These are phyloP conservation scores for Striga asiatica DNA, from an alignment of 257 asterid species.

Conservation along the genomic window DNA sequence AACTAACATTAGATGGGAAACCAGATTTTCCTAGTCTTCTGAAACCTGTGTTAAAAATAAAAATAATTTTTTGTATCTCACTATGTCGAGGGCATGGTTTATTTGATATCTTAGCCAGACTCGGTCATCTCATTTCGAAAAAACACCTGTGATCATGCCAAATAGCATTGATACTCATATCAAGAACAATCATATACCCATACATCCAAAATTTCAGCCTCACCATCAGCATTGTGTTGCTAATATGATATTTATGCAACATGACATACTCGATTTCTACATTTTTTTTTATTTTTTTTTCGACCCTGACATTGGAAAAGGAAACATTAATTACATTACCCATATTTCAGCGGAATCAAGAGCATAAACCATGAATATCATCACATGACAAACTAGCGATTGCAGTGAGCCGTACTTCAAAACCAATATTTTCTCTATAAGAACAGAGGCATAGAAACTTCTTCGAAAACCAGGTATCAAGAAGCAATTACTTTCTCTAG, in stretches of 20 bases:
- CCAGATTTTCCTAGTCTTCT: too few relatives aligned
- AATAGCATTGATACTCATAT: background rate
- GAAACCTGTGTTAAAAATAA: too few relatives aligned
- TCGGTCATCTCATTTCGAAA: too few relatives aligned
- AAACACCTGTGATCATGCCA: background rate
- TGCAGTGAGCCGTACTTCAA: too few relatives aligned
- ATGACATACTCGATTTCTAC: too few relatives aligned
- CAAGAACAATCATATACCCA: background rate
- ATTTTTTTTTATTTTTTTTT: background rate
- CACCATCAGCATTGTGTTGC: background rate
- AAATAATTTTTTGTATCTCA: too few relatives aligned
- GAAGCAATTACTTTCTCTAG: slow-evolving; percentile 10
- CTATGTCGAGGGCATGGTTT: too few relatives aligned
- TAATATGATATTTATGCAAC: background rate
- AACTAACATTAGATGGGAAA: too few relatives aligned
- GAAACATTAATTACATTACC: background rate
- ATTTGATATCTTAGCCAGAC: too few relatives aligned
- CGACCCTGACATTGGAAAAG: background rate
- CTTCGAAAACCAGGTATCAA: background rate
- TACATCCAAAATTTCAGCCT: background rate
- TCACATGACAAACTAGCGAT: background rate
- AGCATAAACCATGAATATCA: background rate
- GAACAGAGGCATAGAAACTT: background rate
- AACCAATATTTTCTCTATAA: background rate
- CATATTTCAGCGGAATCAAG: background rate